Evolutionary conservation across 1,284 basidiomycete genomes (phyloP).

Genomic region (Phellinidium pouzarii): DNA sequence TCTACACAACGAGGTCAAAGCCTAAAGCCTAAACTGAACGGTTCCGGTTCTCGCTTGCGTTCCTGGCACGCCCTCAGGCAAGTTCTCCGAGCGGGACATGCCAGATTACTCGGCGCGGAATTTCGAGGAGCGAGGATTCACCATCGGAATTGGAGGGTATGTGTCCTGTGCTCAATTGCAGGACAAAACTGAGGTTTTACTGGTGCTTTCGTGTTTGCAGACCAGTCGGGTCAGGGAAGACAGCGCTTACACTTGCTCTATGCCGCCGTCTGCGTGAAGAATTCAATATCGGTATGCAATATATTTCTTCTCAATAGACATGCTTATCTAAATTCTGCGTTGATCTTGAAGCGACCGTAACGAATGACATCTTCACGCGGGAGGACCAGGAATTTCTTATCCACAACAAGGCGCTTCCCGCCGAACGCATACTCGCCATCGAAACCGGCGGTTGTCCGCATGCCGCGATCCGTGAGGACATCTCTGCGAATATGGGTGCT

Average conservation of each 20-base stretch:
- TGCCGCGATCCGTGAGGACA: constrained; percentile 95
- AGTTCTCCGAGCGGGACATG: constrained; percentile 87
- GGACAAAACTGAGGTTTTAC: neutral
- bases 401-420: constrained; percentile 80
- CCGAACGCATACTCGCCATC: constrained; percentile 88
- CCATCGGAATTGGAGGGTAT: constrained; percentile 93
- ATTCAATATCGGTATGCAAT: constrained; percentile 78
- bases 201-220: constrained; percentile 33
- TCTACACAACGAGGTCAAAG: neutral
- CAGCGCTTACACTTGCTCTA: constrained; percentile 88
- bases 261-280: constrained; percentile 78
- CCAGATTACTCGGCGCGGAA: constrained; percentile 83
- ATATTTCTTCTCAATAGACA: constrained; percentile 9
- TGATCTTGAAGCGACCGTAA: constrained; percentile 67
- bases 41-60: neutral
- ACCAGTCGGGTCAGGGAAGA: constrained; percentile 97
- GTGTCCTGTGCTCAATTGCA: constrained; percentile 22
- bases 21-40: neutral
- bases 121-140: constrained; percentile 93
- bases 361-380: constrained; percentile 95
- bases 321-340: neutral
- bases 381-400: constrained; percentile 99
- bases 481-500: constrained; percentile 93
- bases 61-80: constrained; percentile 46
- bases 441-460: constrained; percentile 97